A percentile compares a stretch with the other conserved stretches of the same genome.
These are phyloP conservation scores for Chlorophyllum brunneum DNA, from an alignment of 768 basidiomycete species.

Conservation along the genomic window DNA sequence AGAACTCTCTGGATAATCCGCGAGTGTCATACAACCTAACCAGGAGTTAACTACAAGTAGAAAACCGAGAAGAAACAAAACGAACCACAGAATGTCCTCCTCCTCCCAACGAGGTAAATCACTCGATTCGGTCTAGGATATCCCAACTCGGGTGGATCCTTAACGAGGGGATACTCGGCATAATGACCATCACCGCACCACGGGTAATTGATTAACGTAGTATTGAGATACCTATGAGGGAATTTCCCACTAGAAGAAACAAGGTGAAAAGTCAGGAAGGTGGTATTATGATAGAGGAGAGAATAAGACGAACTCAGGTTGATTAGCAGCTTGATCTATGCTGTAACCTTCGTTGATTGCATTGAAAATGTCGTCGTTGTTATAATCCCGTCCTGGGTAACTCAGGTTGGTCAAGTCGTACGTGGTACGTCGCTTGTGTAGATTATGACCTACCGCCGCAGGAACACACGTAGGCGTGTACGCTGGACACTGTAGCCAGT, in stretches of 20 bases:
- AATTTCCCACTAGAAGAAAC: background rate
- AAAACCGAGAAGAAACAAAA: background rate
- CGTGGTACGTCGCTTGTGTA: no score
- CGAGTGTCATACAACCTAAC: background rate
- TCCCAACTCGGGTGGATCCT: background rate
- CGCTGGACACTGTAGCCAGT: no score
- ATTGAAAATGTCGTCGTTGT: conserved; percentile 1
- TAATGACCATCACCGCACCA: conserved; percentile 4
- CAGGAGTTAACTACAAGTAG: background rate
- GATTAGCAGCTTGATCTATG: conserved; percentile 7
- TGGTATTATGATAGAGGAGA: background rate
- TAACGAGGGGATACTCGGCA: background rate
- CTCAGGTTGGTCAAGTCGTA: no score
- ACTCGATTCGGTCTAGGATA: conserved; percentile 1
- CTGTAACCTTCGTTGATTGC: background rate
- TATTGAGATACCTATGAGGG: background rate
- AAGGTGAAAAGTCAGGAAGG: background rate
- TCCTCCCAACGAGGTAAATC: conserved; percentile 3
- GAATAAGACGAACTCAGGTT: background rate
- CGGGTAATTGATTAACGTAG: background rate
- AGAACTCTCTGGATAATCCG: background rate
- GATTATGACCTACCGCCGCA: no score
- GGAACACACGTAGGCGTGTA: no score
- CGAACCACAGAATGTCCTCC: conserved; percentile 7
- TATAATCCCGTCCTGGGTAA: conserved; percentile 5